These are phyloP conservation scores for Mortierella sp. DNA, from an alignment of 371 early-diverging fungal species.

Conservation along the genomic window DNA sequence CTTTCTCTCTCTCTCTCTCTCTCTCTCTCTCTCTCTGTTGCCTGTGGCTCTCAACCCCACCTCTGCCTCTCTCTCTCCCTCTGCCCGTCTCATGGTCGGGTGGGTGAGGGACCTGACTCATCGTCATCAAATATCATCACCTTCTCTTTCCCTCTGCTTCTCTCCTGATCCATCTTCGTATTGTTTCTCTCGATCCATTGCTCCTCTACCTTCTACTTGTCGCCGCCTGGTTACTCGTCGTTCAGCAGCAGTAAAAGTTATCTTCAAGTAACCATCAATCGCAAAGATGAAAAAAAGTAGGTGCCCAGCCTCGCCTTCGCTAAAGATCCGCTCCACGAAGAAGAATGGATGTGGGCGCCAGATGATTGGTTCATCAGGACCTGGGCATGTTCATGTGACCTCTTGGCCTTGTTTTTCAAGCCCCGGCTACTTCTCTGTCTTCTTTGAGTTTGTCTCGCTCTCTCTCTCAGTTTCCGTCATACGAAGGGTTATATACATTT, in stretches of 20 bases:
- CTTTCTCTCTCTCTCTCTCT: constrained; percentile 12
- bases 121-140: not conserved
- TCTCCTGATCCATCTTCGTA: not conserved
- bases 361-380: constrained; percentile 4
- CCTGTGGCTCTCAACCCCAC: constrained; percentile 1
- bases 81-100: not conserved
- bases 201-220: not conserved
- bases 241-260: no score
- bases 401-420: not conserved
- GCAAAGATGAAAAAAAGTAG: not conserved
- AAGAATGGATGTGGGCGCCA: not conserved
- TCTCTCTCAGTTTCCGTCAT: not conserved
- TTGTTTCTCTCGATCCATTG: not conserved
- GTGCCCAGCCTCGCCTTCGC: not conserved
- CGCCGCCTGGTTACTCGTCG: not conserved
- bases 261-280: no score
- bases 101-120: constrained; percentile 7
- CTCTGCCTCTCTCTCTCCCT: not conserved
- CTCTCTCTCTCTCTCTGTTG: constrained; percentile 6
- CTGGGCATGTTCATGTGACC: constrained; percentile 8
- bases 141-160: not conserved
- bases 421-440: not conserved
- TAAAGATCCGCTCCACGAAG: not conserved
- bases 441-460: not conserved
- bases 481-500: not conserved